These are phyloP conservation scores for Syzygium oleosum DNA, from an alignment of 345 rosid species.

Conservation along the genomic window DNA sequence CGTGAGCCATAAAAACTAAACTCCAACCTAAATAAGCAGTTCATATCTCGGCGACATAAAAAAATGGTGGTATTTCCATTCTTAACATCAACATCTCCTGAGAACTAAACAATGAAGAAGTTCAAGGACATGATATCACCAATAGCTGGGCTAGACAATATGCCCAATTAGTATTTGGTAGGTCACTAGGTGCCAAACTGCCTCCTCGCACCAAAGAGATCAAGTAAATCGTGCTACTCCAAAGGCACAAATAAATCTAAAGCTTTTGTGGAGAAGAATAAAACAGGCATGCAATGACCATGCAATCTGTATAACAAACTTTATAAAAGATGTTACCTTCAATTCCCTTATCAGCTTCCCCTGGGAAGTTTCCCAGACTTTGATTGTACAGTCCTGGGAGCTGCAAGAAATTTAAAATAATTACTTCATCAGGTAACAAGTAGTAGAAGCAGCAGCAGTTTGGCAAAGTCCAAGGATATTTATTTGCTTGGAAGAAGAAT, in stretches of 20 bases:
- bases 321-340: constrained; percentile 37
- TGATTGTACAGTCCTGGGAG: constrained; percentile 91
- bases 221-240: background rate
- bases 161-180: background rate
- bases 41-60: background rate
- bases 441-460: background rate
- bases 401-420: constrained; percentile 20
- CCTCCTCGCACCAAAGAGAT: background rate
- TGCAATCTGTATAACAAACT: background rate
- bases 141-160: background rate
- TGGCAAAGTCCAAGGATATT: background rate
- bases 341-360: constrained; percentile 95
- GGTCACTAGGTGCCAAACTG: background rate
- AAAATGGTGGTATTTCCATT: background rate
- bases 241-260: background rate
- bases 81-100: background rate
- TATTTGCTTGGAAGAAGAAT: background rate
- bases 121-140: background rate
- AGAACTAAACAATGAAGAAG: background rate
- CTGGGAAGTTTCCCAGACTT: constrained; percentile 96
- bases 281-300: background rate
- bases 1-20: background rate
- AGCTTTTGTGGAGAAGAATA: background rate
- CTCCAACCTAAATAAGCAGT: background rate
- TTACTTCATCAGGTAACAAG: background rate